Evolutionary conservation across 1,139 yeast genomes (phyloP).

Genomic region (Diutina sp.): DNA sequence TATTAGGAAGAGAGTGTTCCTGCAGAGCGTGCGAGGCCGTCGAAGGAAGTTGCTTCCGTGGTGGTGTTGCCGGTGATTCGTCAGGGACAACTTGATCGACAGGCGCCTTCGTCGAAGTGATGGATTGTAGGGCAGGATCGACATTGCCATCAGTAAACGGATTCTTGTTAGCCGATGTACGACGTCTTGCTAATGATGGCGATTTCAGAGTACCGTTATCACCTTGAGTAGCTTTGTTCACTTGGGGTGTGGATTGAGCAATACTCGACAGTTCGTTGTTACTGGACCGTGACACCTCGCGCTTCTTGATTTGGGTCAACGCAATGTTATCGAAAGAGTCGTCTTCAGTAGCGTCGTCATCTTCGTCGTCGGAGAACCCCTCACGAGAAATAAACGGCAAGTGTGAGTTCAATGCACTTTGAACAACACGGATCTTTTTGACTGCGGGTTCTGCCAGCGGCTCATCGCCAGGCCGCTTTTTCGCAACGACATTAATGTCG

Average conservation of each 20-base stretch:
- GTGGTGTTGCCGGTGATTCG: not conserved
- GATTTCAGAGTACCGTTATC: not conserved
- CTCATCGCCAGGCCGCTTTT: not conserved
- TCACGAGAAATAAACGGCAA: not conserved
- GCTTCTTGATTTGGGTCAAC: not conserved
- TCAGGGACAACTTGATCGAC: not conserved
- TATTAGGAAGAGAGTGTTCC: not conserved
- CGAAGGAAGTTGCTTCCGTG: not conserved
- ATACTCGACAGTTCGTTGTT: not conserved
- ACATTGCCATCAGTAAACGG: not conserved
- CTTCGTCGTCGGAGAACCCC: not conserved
- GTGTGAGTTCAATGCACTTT: not conserved
- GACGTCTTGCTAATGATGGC: not conserved
- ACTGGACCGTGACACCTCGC: not conserved
- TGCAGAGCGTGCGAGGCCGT: not conserved
- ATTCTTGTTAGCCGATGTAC: not conserved
- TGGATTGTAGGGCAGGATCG: not conserved
- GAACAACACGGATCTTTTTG: not conserved
- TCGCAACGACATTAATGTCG: not conserved
- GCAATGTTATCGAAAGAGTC: slow-evolving; percentile 1
- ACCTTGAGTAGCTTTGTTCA: not conserved
- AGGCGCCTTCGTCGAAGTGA: not conserved
- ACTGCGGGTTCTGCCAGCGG: not conserved
- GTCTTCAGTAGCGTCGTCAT: not conserved
- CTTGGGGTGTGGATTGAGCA: not conserved